phyloP scores from a whole-genome alignment of 2,329 filamentous ascomycete genomes.

The Ceratocystis diversiconidia region DNA sequence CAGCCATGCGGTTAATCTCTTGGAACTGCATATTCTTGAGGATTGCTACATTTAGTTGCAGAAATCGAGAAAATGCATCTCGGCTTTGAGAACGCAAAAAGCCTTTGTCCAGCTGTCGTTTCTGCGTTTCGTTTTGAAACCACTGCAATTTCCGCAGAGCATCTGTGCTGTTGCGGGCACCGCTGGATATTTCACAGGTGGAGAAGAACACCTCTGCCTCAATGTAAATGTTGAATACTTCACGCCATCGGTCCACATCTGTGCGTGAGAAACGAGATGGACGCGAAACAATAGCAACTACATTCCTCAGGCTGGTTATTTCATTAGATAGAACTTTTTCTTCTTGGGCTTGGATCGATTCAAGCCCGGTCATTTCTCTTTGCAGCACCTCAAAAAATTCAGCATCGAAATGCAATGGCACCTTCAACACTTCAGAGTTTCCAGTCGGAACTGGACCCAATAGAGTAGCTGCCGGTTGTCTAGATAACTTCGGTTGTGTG shows the following conservation, averaged over 20 bases:
- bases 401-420: constrained; percentile 61
- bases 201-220: constrained; percentile 74
- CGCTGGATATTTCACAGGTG: constrained; percentile 55
- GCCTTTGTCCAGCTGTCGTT: constrained; percentile 41
- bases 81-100: constrained; percentile 55
- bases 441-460: background rate
- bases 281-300: constrained; percentile 49
- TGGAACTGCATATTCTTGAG: constrained; percentile 71
- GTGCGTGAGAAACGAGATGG: constrained; percentile 48
- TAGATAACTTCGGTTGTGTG: background rate
- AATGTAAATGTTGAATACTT: constrained; percentile 69
- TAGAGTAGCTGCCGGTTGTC: background rate
- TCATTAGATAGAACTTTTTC: constrained; percentile 47
- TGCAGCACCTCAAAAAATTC: constrained; percentile 70
- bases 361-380: constrained; percentile 54
- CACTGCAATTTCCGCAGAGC: constrained; percentile 54
- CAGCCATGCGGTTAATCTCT: constrained; percentile 65
- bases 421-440: constrained; percentile 38
- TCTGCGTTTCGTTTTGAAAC: constrained; percentile 55
- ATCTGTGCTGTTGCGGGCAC: constrained; percentile 48
- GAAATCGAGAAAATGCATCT: constrained; percentile 51
- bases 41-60: constrained; percentile 59
- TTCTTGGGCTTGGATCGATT: constrained; percentile 52
- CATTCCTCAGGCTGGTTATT: constrained; percentile 48
- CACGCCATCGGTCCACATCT: constrained; percentile 62